Evolutionary conservation across 768 basidiomycete species (phyloP).

Genomic region (Neoboletus subvelutipes): DNA sequence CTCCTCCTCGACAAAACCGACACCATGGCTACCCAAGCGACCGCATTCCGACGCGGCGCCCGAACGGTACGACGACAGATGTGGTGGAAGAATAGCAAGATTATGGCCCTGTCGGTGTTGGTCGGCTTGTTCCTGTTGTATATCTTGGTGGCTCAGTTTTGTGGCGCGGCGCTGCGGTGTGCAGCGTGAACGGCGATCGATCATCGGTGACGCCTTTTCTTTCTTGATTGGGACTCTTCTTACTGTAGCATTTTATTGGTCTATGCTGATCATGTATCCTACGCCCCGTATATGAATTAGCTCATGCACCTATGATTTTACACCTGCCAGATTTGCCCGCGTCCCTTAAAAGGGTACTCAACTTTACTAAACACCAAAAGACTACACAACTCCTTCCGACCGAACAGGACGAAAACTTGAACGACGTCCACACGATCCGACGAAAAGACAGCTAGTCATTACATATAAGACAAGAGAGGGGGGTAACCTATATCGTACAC

Average conservation of each 20-base stretch:
- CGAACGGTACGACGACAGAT: constrained; percentile 78
- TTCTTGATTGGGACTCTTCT: not conserved
- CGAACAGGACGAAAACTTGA: too few species aligned
- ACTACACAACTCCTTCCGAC: too few species aligned
- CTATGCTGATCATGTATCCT: constrained; percentile 13
- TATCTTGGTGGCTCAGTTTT: constrained; percentile 85
- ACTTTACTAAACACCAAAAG: not conserved
- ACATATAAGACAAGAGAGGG: constrained; percentile 15
- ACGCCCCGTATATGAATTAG: not conserved
- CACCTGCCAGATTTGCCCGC: not conserved
- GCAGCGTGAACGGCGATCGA: constrained; percentile 17
- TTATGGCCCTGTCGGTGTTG: constrained; percentile 62
- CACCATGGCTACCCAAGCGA: constrained; percentile 90
- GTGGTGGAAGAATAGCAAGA: constrained; percentile 86
- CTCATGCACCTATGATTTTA: not conserved
- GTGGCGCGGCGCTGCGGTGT: constrained; percentile 79
- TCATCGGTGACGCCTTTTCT: not conserved
- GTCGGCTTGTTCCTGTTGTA: constrained; percentile 78
- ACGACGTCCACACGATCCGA: too few species aligned
- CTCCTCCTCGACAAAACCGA: constrained; percentile 97
- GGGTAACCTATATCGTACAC: constrained; percentile 16
- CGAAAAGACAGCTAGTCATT: constrained; percentile 1
- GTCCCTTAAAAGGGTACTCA: not conserved
- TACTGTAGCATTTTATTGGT: constrained; percentile 10
- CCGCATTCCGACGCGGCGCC: constrained; percentile 88